phyloP scores from a whole-genome alignment of 1,284 basidiomycete genomes.

The Porphyrellus sp. region DNA sequence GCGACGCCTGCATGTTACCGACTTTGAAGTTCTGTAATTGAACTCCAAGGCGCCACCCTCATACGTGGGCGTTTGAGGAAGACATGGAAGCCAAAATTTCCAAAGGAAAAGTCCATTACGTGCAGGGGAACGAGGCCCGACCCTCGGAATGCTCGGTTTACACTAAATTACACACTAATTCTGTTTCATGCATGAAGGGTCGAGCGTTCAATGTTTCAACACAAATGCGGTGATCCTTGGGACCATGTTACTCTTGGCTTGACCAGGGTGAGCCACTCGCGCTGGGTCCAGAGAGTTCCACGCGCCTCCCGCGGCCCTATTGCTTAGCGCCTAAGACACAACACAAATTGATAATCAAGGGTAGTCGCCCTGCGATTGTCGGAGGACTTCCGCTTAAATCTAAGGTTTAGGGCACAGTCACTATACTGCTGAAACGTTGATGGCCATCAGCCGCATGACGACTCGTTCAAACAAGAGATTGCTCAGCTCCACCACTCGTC shows the following conservation, averaged over 20 bases:
- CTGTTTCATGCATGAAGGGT: neutral
- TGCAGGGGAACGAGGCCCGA: neutral
- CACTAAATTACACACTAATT: too few relatives aligned
- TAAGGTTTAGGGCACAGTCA: constrained; percentile 16
- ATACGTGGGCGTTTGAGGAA: too few relatives aligned
- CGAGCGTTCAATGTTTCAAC: neutral
- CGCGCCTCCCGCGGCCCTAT: neutral
- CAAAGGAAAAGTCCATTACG: neutral
- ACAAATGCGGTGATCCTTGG: constrained; percentile 2
- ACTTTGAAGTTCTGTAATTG: too few relatives aligned
- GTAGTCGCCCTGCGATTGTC: constrained; percentile 11
- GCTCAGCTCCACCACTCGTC: neutral
- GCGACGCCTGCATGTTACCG: neutral
- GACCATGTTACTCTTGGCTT: neutral
- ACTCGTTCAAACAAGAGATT: neutral
- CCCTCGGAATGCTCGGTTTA: neutral
- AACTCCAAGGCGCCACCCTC: too few relatives aligned
- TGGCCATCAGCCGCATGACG: constrained; percentile 1
- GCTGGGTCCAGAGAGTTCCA: neutral
- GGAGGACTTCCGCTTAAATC: constrained; percentile 8
- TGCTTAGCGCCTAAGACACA: neutral
- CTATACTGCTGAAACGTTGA: neutral
- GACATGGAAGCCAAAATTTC: too few relatives aligned
- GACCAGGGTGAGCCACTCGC: neutral
- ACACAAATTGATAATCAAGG: constrained; percentile 8